Conservation (phyloP, 2,329 filamentous ascomycete species). For the Coniochaeta sp. region DNA sequence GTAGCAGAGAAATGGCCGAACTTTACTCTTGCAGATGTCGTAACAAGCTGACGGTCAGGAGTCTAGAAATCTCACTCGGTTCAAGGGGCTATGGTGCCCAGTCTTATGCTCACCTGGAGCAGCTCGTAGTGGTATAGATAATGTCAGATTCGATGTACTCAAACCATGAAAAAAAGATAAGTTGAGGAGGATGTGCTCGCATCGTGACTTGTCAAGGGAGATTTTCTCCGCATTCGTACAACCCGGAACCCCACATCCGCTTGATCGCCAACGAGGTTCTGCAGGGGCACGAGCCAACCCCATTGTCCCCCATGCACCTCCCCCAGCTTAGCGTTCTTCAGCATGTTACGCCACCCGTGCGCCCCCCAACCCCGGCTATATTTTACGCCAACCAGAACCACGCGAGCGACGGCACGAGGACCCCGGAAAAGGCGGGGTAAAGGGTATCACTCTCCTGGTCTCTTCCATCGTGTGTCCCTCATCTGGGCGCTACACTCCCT, state of each 20-base stretch:
- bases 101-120: background rate
- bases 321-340: background rate
- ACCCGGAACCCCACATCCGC: background rate
- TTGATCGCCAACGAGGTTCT: background rate
- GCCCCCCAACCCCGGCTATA: background rate
- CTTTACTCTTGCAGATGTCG: background rate
- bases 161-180: too few species aligned
- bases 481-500: background rate
- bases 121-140: background rate
- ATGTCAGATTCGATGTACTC: too few species aligned
- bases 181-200: background rate
- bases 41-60: background rate
- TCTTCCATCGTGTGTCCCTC: background rate
- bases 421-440: conserved; percentile 1
- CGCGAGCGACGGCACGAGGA: background rate
- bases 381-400: background rate
- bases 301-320: background rate
- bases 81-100: too few species aligned
- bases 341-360: background rate
- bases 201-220: background rate
- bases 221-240: background rate
- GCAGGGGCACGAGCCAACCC: background rate
- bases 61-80: background rate
- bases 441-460: background rate
- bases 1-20: background rate